Conservation (phyloP, 495 filamentous ascomycete species). For the Cairneyella variabilis region DNA sequence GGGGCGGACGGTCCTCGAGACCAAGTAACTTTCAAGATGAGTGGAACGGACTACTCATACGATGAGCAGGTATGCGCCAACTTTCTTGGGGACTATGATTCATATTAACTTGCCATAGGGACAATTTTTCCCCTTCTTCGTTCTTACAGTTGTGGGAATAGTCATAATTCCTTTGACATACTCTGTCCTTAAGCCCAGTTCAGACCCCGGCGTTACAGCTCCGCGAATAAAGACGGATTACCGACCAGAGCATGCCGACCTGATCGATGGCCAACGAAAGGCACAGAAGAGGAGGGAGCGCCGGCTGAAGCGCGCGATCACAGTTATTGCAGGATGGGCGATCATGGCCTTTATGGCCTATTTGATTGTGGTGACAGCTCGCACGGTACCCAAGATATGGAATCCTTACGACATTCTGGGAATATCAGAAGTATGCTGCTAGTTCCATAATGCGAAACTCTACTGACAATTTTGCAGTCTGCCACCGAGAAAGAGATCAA, state of each 20-base stretch:
- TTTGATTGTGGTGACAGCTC: constrained; percentile 75
- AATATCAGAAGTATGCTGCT: constrained; percentile 65
- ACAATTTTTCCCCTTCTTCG: constrained; percentile 98
- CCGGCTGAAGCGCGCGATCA: constrained; percentile 78
- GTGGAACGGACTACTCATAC: constrained; percentile 82
- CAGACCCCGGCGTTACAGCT: constrained; percentile 55
- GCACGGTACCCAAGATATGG: constrained; percentile 74
- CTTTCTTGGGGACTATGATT: neutral
- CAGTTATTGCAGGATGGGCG: constrained; percentile 72
- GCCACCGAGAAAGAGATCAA: constrained; percentile 88
- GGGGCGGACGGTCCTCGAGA: constrained; percentile 11
- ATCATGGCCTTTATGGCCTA: constrained; percentile 92
- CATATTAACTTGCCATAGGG: constrained; percentile 49
- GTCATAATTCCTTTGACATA: constrained; percentile 91
- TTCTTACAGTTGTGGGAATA: constrained; percentile 83
- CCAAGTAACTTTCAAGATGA: constrained; percentile 25
- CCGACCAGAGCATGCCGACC: constrained; percentile 74
- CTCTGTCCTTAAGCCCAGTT: constrained; percentile 71
- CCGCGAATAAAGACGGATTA: constrained; percentile 61
- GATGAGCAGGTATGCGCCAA: constrained; percentile 70
- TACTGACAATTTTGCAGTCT: constrained; percentile 46
- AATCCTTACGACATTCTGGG: constrained; percentile 94
- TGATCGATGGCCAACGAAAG: constrained; percentile 79
- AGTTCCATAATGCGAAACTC: constrained; percentile 14
- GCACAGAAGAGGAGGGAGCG: constrained; percentile 88